These are phyloP conservation scores for Lablab purpureus DNA, from an alignment of 306 rosid genomes.

Conservation along the genomic window DNA sequence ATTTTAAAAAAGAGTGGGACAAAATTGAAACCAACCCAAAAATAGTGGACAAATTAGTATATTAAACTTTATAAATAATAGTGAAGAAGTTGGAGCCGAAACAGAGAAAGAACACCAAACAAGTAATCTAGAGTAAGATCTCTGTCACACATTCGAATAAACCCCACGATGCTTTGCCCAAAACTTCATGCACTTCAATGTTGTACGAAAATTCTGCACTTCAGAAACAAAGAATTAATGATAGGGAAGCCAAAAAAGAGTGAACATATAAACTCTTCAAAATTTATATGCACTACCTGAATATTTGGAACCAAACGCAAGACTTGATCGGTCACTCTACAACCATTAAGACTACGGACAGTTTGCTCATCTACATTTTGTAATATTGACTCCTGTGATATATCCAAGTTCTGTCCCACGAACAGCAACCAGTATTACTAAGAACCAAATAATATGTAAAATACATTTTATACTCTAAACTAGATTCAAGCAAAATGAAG, in stretches of 20 bases:
- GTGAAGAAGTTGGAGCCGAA: slow-evolving; percentile 5
- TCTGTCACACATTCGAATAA: slow-evolving; percentile 86
- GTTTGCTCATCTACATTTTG: slow-evolving; percentile 92
- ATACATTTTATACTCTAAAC: slow-evolving; percentile 12
- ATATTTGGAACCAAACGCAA: slow-evolving; percentile 90
- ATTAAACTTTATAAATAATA: not conserved
- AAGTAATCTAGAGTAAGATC: not conserved
- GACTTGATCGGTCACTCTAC: slow-evolving; percentile 94
- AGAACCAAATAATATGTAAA: slow-evolving; percentile 21
- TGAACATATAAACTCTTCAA: slow-evolving; percentile 15
- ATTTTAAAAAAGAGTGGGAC: no score
- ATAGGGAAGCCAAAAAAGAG: slow-evolving; percentile 21
- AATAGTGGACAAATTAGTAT: no score
- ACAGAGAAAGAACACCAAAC: not conserved
- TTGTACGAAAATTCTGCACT: slow-evolving; percentile 83
- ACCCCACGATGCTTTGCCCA: slow-evolving; percentile 96
- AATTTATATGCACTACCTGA: slow-evolving; percentile 65
- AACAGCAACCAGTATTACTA: slow-evolving; percentile 20
- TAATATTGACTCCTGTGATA: slow-evolving; percentile 85
- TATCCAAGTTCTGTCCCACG: slow-evolving; percentile 76
- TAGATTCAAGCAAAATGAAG: slow-evolving; percentile 22
- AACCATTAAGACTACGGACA: slow-evolving; percentile 94
- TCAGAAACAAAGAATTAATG: slow-evolving; percentile 47
- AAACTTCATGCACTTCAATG: slow-evolving; percentile 89
- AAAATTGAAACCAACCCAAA: no score